A percentile compares a stretch with the other conserved stretches of the same genome.
phyloP scores from a whole-genome alignment of 2,329 filamentous ascomycete genomes.

The Diaporthe longicolla region DNA sequence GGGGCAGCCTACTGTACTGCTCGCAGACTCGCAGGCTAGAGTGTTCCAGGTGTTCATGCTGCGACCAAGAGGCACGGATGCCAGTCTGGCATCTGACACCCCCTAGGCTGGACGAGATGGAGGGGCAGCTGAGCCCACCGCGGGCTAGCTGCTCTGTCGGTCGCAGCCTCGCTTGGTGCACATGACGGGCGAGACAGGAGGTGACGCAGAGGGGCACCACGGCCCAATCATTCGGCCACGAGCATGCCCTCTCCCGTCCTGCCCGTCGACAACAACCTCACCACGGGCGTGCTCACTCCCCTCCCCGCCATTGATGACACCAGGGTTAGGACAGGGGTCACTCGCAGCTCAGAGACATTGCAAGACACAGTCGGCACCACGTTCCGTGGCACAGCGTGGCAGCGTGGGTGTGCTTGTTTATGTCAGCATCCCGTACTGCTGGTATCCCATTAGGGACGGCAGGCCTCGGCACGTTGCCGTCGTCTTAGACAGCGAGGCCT shows the following conservation, averaged over 20 bases:
- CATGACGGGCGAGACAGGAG: constrained; percentile 18
- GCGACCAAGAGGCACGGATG: background rate
- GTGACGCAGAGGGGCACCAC: constrained; percentile 1
- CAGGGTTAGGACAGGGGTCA: background rate
- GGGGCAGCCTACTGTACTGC: no score
- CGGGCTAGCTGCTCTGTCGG: background rate
- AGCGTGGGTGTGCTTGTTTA: background rate
- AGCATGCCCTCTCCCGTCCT: background rate
- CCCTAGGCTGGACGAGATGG: background rate
- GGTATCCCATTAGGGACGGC: background rate
- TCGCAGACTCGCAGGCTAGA: background rate
- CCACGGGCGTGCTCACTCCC: background rate
- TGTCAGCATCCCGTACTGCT: background rate
- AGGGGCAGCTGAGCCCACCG: constrained; percentile 15
- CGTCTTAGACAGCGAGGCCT: background rate
- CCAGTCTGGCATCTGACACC: background rate
- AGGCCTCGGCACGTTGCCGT: constrained; percentile 13
- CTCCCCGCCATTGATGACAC: background rate
- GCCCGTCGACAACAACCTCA: no score
- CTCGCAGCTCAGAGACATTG: background rate
- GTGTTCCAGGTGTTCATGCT: background rate
- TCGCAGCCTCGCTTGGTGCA: constrained; percentile 30
- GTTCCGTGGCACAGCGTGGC: no score
- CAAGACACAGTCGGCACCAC: background rate
- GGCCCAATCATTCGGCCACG: constrained; percentile 29